Percentiles rank a stretch among this genome's conserved stretches.
These are phyloP conservation scores for Verticillium dahliae DNA, from an alignment of 2,329 filamentous ascomycete genomes.

Conservation along the genomic window DNA sequence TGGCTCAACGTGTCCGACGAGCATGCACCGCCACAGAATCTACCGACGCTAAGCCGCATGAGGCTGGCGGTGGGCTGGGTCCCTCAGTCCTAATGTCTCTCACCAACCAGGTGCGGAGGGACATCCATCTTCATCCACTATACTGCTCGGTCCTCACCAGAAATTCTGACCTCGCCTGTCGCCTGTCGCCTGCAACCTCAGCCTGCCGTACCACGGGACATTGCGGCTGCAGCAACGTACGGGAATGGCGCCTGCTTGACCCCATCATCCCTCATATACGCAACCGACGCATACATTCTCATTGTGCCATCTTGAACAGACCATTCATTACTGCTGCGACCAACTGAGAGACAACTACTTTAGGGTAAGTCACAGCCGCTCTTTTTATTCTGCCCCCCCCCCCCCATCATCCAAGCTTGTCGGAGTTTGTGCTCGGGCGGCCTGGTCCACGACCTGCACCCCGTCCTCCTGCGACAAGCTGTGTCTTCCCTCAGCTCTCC, in stretches of 20 bases:
- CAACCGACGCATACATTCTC: background rate
- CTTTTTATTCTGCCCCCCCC: background rate
- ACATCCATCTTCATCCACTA: constrained; percentile 2
- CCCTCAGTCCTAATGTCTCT: constrained; percentile 7
- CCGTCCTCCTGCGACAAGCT: constrained; percentile 3
- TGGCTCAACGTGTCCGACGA: no score
- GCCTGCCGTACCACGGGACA: constrained; percentile 11
- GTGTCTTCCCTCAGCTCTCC: constrained; percentile 6
- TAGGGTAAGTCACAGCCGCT: background rate
- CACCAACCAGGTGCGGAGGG: constrained; percentile 2
- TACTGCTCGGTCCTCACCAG: constrained; percentile 9
- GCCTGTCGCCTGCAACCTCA: constrained; percentile 9
- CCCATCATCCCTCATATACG: constrained; percentile 3
- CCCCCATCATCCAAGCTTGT: background rate
- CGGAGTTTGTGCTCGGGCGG: background rate
- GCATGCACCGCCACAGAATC: constrained; percentile 1
- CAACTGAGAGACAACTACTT: background rate
- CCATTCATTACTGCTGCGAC: background rate
- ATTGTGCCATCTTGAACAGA: background rate
- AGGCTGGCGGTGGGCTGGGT: constrained; percentile 3
- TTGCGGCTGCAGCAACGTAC: constrained; percentile 3
- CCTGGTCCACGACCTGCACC: constrained; percentile 3
- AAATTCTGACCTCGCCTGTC: constrained; percentile 7
- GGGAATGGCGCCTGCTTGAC: constrained; percentile 11
- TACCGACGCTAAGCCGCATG: constrained; percentile 12